These are phyloP conservation scores for Cryptococcus hybrid DNA, from an alignment of 1,284 basidiomycete genomes.

Conservation along the genomic window DNA sequence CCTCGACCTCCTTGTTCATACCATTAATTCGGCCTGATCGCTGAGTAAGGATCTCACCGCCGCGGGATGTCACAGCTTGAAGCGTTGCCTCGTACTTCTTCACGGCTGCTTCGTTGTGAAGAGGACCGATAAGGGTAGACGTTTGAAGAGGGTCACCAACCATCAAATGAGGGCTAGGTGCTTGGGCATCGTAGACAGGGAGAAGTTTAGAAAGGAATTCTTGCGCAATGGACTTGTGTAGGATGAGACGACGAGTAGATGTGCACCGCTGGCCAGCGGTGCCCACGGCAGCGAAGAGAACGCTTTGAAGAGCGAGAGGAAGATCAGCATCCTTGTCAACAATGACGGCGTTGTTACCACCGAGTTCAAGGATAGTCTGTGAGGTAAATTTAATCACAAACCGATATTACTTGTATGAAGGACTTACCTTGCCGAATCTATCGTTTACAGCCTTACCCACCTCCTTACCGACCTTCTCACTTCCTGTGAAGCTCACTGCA, in stretches of 20 bases:
- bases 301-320: conserved; percentile 70
- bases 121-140: conserved; percentile 76
- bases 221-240: conserved; percentile 75
- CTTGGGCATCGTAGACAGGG: conserved; percentile 60
- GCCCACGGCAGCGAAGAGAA: conserved; percentile 92
- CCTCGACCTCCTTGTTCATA: conserved; percentile 46
- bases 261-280: conserved; percentile 96
- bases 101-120: conserved; percentile 72
- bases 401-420: conserved; percentile 96
- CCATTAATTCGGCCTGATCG: conserved; percentile 31
- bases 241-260: conserved; percentile 82
- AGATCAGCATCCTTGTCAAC: conserved; percentile 93
- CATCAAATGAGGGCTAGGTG: conserved; percentile 53
- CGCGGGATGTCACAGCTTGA: conserved; percentile 61
- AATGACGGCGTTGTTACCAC: conserved; percentile 59
- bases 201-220: conserved; percentile 72
- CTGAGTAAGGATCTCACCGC: conserved; percentile 63
- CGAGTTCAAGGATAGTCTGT: neutral
- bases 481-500: conserved; percentile 86
- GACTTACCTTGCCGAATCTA: conserved; percentile 56
- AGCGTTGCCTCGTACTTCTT: conserved; percentile 65
- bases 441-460: conserved; percentile 79
- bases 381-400: conserved; percentile 38
- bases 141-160: conserved; percentile 79
- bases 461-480: conserved; percentile 77